These are phyloP conservation scores for Dalechampia spathulata DNA, from an alignment of 441 rosid genomes.

Conservation along the genomic window DNA sequence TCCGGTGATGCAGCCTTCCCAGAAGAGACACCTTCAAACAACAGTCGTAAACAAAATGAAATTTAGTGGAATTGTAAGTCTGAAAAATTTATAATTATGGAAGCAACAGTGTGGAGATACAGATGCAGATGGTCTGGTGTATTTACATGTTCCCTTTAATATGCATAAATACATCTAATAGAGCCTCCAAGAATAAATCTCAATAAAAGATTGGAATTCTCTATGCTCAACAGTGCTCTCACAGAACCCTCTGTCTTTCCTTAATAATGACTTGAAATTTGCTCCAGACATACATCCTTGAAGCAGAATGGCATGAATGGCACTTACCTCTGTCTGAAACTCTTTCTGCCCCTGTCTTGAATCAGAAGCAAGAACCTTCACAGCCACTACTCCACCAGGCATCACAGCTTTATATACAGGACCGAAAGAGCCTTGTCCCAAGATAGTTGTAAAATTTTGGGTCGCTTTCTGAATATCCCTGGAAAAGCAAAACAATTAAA, in stretches of 20 bases:
- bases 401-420: slow-evolving; percentile 79
- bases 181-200: background rate
- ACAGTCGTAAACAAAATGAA: slow-evolving; percentile 10
- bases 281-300: background rate
- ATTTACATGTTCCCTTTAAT: background rate
- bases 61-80: background rate
- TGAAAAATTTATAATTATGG: background rate
- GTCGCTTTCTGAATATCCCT: slow-evolving; percentile 98
- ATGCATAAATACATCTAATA: background rate
- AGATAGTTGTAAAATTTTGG: slow-evolving; percentile 67
- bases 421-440: slow-evolving; percentile 96
- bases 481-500: slow-evolving; percentile 13
- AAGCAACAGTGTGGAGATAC: background rate
- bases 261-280: background rate
- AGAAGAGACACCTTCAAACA: slow-evolving; percentile 10
- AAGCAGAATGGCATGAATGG: background rate
- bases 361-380: slow-evolving; percentile 86
- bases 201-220: background rate
- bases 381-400: slow-evolving; percentile 64
- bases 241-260: background rate
- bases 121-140: background rate
- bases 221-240: background rate
- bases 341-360: slow-evolving; percentile 94
- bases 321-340: slow-evolving; percentile 86
- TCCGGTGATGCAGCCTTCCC: slow-evolving; percentile 70